Evolutionary conservation across 768 basidiomycete genomes (phyloP).

Genomic region (Boletus rufocinnamomeus): DNA sequence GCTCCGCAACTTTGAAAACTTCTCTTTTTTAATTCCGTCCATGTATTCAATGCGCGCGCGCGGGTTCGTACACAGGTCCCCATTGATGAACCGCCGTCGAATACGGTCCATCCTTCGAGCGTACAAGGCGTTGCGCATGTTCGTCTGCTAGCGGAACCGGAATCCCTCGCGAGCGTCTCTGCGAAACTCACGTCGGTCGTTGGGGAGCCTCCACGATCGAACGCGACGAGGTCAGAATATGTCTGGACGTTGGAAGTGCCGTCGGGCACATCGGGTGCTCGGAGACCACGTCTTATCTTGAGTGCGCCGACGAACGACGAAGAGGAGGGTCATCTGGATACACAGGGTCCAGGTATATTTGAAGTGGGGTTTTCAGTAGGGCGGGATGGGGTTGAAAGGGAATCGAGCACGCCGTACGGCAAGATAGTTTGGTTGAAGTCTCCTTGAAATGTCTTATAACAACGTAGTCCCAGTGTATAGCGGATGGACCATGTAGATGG

Average conservation of each 20-base stretch:
- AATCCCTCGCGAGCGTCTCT: slow-evolving; percentile 34
- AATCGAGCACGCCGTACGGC: slow-evolving; percentile 48
- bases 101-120: slow-evolving; percentile 51
- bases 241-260: slow-evolving; percentile 49
- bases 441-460: not conserved
- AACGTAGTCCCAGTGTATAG: not conserved
- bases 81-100: slow-evolving; percentile 41
- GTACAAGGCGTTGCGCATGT: slow-evolving; percentile 53
- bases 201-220: slow-evolving; percentile 40
- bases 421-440: slow-evolving; percentile 45
- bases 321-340: slow-evolving; percentile 36
- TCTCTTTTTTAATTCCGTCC: too few species aligned
- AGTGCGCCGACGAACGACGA: slow-evolving; percentile 38
- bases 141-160: slow-evolving; percentile 39
- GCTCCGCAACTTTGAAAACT: too few species aligned
- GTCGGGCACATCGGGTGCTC: slow-evolving; percentile 6
- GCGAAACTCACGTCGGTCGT: slow-evolving; percentile 51
- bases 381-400: slow-evolving; percentile 32
- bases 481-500: too few species aligned
- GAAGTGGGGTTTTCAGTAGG: slow-evolving; percentile 55
- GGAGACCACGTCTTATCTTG: slow-evolving; percentile 38
- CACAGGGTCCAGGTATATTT: slow-evolving; percentile 43
- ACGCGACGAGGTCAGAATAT: slow-evolving; percentile 25
- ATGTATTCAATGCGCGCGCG: too few species aligned
- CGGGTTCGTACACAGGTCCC: slow-evolving; percentile 46